A percentile compares a stretch with the other conserved stretches of the same genome.
These are phyloP conservation scores for Colletotrichum ledebouriae DNA, from an alignment of 2,329 filamentous ascomycete genomes.

Conservation along the genomic window DNA sequence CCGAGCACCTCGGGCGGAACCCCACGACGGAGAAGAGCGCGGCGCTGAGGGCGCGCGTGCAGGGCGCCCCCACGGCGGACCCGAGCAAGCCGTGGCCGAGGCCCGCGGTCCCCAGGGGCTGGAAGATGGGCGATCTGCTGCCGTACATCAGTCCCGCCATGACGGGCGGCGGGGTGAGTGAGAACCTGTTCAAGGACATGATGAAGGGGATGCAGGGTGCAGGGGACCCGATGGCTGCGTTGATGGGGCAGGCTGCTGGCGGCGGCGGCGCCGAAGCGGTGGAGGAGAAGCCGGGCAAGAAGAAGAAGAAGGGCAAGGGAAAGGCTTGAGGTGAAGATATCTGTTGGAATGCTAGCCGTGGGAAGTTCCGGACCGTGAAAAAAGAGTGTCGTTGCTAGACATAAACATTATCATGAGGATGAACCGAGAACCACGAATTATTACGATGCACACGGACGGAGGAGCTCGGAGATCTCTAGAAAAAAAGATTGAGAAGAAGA, in stretches of 20 bases:
- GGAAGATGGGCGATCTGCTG: conserved; percentile 88
- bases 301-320: conserved; percentile 63
- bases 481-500: conserved; percentile 1
- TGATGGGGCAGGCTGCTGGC: conserved; percentile 55
- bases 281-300: conserved; percentile 61
- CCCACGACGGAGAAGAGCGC: conserved; percentile 79
- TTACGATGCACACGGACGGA: conserved; percentile 24
- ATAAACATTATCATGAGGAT: conserved; percentile 14
- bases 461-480: neutral
- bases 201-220: conserved; percentile 87
- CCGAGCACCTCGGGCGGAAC: conserved; percentile 80
- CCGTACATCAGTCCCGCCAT: conserved; percentile 91
- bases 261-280: conserved; percentile 46
- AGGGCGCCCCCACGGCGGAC: conserved; percentile 77
- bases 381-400: conserved; percentile 22
- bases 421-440: conserved; percentile 7
- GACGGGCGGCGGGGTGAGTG: conserved; percentile 91
- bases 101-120: conserved; percentile 84
- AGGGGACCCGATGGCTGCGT: conserved; percentile 60
- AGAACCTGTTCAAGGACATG: conserved; percentile 96
- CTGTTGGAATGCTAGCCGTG: no score
- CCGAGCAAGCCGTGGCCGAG: conserved; percentile 77
- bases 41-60: conserved; percentile 79
- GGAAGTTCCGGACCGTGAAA: conserved; percentile 3
- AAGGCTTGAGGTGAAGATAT: conserved; percentile 49